A percentile compares a stretch with the other conserved stretches of the same genome.
Conservation (phyloP, 345 rosid species). For the Citropsis articulata region DNA sequence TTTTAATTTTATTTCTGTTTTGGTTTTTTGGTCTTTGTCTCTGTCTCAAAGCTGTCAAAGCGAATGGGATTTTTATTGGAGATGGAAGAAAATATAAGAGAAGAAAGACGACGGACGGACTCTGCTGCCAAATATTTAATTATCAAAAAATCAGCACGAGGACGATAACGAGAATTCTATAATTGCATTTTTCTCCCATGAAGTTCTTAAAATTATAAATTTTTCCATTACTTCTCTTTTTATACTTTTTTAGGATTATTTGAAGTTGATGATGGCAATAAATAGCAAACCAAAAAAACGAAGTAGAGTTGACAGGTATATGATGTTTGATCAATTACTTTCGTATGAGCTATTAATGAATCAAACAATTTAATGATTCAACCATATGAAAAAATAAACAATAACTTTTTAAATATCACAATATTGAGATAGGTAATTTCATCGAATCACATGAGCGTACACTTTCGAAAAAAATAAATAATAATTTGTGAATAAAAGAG, state of each 20-base stretch:
- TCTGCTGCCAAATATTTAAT: conserved; percentile 7
- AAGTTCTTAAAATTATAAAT: not conserved
- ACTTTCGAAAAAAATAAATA: no score
- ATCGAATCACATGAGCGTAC: no score
- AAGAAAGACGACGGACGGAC: not conserved
- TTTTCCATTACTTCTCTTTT: not conserved
- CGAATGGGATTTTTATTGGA: conserved; percentile 9
- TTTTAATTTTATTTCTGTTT: not conserved
- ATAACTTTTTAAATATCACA: no score
- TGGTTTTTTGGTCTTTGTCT: not conserved
- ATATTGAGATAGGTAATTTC: no score
- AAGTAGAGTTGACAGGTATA: not conserved
- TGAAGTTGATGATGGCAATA: not conserved
- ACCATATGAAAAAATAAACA: no score
- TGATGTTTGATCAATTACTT: not conserved
- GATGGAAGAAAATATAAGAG: not conserved
- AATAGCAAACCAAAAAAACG: not conserved
- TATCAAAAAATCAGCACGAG: not conserved
- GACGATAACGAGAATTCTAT: not conserved
- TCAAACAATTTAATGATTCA: no score
- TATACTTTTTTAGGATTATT: not conserved
- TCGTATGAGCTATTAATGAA: not conserved
- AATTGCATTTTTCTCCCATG: conserved; percentile 3
- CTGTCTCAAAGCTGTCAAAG: conserved; percentile 11
- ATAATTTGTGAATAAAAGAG: no score